Base-by-base conservation (phyloP, 305 asterid species). In the Plantago coronopus region DNA sequence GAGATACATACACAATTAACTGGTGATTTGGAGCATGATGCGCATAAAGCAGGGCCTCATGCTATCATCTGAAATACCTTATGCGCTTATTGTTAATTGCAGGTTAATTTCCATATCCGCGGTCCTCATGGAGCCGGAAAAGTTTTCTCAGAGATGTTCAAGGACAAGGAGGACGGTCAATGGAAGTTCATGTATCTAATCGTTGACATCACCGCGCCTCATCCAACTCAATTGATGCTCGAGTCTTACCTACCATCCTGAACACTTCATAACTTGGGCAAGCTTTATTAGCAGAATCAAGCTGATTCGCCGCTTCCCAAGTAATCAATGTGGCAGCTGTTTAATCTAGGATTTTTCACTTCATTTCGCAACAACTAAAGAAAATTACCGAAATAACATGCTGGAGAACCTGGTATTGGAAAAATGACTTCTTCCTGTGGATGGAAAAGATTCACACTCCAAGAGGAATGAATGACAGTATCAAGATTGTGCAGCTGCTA, bases 91-190 rank as follows among this genome's bases (percentile, higher is more conserved):
- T 34, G 53, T 44, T 14, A 37, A 22, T 67, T 76, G 63, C 66
- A 88, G 96, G 95, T 91, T 11, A 88, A 91, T 74, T 91, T 91
- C 84, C 83, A 78, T 61, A 59, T 91, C 25, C 94, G 96, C 0
- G 95, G 98, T 23, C 95, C 98, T 0, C 89, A 83, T 43, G 97
- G 97, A 57, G 85, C 87, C 29, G 95, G 96, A 48, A 81, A 81
- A 74, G 96, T 91, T 54, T 81, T 43, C 61, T 18, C 91, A 2
- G 96, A 88, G 88, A 91, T 91, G 95, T 88, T 91, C 76, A 87
- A 84, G 56, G 95, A 88, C 82, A 74, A 81, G 57, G 85, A 51
- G 69, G 95, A 86, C 75, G 85, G 79, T 67, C 80, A 86, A 54
- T 88, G 98, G 95, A 91, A 86, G 80, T 91, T 79, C 73, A 83